Evolutionary conservation across 352 stramenopile species (phyloP).

Genomic region (Aphanomyces stellatus): DNA sequence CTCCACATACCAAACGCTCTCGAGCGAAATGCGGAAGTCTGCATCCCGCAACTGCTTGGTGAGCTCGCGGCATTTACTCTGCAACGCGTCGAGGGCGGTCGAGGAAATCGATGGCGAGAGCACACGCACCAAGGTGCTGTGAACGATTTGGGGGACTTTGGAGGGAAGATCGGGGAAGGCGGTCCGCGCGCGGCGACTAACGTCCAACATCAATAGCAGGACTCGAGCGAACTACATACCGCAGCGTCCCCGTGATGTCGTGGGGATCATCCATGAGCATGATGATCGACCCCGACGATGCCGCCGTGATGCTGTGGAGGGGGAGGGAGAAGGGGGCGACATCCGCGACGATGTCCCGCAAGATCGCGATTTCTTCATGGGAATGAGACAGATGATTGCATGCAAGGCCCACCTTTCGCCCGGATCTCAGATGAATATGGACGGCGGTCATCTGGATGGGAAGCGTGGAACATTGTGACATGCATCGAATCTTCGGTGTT

Average conservation of each 20-base stretch:
- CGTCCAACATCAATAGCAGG: conserved; percentile 46
- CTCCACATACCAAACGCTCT: conserved; percentile 57
- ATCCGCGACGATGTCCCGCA: conserved; percentile 30
- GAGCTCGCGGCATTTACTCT: conserved; percentile 44
- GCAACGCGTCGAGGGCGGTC: conserved; percentile 28
- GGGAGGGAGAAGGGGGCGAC: conserved; percentile 38
- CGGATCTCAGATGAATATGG: conserved; percentile 16
- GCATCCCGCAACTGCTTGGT: conserved; percentile 30
- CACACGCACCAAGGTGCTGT: conserved; percentile 53
- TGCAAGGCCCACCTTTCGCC: conserved; percentile 11
- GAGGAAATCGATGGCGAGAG: conserved; percentile 35
- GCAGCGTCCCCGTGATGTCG: neutral
- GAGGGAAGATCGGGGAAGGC: conserved; percentile 31
- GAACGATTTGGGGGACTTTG: conserved; percentile 46
- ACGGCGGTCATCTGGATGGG: conserved; percentile 47
- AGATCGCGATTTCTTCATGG: conserved; percentile 33
- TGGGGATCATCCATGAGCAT: conserved; percentile 49
- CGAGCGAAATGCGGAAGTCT: conserved; percentile 26
- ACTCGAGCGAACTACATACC: conserved; percentile 27
- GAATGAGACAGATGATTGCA: conserved; percentile 27
- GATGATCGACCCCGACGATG: conserved; percentile 53
- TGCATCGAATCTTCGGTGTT: conserved; percentile 64
- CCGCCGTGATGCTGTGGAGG: conserved; percentile 44
- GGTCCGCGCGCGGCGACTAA: conserved; percentile 39
- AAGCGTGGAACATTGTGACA: conserved; percentile 74